Base-by-base conservation (phyloP, 768 basidiomycete genomes). In the Pleurotus tuoliensis region DNA sequence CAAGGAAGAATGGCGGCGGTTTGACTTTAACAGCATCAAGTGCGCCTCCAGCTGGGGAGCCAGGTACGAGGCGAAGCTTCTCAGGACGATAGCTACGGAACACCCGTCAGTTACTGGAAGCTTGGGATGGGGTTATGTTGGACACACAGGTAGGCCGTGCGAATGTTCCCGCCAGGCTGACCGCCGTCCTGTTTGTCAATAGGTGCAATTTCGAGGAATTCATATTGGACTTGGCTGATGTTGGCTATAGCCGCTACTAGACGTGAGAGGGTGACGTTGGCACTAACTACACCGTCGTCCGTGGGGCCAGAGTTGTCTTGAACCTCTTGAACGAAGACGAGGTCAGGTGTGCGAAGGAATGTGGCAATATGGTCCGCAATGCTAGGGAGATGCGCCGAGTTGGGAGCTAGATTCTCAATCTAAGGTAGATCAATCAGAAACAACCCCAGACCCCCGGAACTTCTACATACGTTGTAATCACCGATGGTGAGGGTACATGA, bases 301-400 rank as follows among this genome's bases (percentile, higher is more conserved):
- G 66, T 76, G 1, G 76, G 62, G 4, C 83, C 83, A 2, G 74
- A 76, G 65, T 84, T 79, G 65, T 84, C 83, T 61, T 85, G 82
- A 15, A 87, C 80, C 61, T 87, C 85, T 67, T 87, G 84, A 5
- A 87, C 60, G 65, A 85, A 84, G 59, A 87, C 65, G 53, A 87
- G 73, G 62, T 86, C 83, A 1, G 85, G 84, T 0, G 76, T 73
- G 15, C 70, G 67, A 13, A 87, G 74, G 56, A 71, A 68, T 20
- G 72, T 69, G 9, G 70, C 76, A 50, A 86, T 84, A 60, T 86
- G 85, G 11, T 67, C 59, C 1, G 82, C 83, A 41, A 85, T 71
- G n/a, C 62, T 62, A 1, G 75, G 69, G 7, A 86, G 66, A 61
- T 82, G 79, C 5, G 68, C 62, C 3, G 79, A 79, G 1, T 69